Evolutionary conservation across 2,329 filamentous ascomycete genomes (phyloP).

Genomic region (Nannizziopsis arthrosporioides): DNA sequence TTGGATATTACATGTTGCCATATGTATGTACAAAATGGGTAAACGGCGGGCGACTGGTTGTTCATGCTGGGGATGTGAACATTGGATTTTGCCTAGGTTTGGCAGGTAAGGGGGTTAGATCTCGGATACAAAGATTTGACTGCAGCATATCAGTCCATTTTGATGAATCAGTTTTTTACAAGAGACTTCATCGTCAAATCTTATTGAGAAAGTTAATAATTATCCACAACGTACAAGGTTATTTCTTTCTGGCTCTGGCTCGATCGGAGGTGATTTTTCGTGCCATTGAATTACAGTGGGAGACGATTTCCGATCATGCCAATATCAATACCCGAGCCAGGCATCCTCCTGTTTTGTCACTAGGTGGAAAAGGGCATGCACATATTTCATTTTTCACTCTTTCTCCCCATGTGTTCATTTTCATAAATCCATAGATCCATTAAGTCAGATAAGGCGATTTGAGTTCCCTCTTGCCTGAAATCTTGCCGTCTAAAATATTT

Average conservation of each 20-base stretch:
- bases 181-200: too few species aligned
- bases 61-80: background rate
- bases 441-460: slow-evolving; percentile 8
- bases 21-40: background rate
- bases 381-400: slow-evolving; percentile 3
- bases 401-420: too few species aligned
- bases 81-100: background rate
- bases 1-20: too few species aligned
- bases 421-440: slow-evolving; percentile 11
- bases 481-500: slow-evolving; percentile 11
- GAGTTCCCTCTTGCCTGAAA: slow-evolving; percentile 5
- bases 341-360: background rate
- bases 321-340: background rate
- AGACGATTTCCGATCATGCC: background rate
- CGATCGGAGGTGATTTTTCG: too few species aligned
- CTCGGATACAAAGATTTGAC: too few species aligned
- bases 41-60: background rate
- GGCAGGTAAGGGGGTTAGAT: too few species aligned
- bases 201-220: too few species aligned
- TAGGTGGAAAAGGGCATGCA: background rate
- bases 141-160: too few species aligned
- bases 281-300: too few species aligned
- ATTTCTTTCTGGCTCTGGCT: too few species aligned
- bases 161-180: too few species aligned
- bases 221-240: too few species aligned